Conservation (phyloP, 257 asterid genomes). For the Solanum lycopersicoides region DNA sequence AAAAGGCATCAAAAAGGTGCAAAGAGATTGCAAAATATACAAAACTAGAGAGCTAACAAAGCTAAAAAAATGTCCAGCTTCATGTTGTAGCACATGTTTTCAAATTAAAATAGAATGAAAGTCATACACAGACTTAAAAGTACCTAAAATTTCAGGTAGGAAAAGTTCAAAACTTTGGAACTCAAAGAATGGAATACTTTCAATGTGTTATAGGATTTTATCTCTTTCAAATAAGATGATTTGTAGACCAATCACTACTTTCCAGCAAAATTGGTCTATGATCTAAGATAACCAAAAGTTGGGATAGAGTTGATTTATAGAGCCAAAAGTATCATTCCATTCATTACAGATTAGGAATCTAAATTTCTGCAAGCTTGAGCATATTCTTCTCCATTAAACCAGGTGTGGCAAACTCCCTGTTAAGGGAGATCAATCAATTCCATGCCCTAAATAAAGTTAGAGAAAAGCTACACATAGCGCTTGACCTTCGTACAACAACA, state of each 20-base stretch:
- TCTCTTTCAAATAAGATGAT: background rate
- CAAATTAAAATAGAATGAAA: background rate
- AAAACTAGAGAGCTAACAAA: background rate
- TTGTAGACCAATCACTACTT: background rate
- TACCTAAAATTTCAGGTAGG: background rate
- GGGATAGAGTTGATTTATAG: background rate
- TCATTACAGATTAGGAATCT: background rate
- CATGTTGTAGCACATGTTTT: background rate
- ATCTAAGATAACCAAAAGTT: background rate
- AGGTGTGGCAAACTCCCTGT: background rate
- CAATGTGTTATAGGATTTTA: background rate
- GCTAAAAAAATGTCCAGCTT: background rate
- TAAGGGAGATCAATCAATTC: background rate
- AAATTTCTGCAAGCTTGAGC: background rate
- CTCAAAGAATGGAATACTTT: background rate
- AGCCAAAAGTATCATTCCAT: background rate
- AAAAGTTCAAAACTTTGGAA: background rate
- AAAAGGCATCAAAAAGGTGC: background rate
- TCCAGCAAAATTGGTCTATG: background rate
- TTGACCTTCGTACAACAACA: background rate
- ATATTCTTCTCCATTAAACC: background rate
- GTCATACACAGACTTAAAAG: too few relatives aligned
- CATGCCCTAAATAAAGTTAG: background rate
- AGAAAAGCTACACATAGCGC: background rate
- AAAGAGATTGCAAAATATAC: background rate